Percentiles rank a stretch among this genome's conserved stretches.
phyloP scores from a whole-genome alignment of 352 stramenopile species.

The Phytopythium ostracodes region DNA sequence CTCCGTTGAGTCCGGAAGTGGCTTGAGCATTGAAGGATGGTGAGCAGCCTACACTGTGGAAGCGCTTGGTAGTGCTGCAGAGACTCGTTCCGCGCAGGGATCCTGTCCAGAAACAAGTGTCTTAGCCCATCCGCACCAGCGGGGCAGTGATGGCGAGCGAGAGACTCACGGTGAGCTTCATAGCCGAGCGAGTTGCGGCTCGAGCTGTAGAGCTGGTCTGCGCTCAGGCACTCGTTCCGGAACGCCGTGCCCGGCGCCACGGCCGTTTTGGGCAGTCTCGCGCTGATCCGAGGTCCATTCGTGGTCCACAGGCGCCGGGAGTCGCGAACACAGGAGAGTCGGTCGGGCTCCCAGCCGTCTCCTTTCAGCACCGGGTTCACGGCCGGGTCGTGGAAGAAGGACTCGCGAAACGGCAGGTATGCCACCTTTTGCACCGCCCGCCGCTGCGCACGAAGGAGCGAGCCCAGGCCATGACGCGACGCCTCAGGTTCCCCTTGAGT shows the following conservation, averaged over 20 bases:
- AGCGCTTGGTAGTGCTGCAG: constrained; percentile 62
- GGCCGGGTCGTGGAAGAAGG: constrained; percentile 54
- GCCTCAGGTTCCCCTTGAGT: neutral
- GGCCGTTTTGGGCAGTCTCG: constrained; percentile 44
- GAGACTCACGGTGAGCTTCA: constrained; percentile 49
- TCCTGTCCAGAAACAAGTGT: constrained; percentile 14
- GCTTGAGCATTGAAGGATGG: too few relatives aligned
- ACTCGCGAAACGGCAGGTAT: constrained; percentile 58
- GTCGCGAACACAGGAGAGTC: constrained; percentile 27
- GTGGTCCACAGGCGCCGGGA: constrained; percentile 50
- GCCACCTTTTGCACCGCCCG: constrained; percentile 2
- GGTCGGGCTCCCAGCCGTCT: constrained; percentile 29
- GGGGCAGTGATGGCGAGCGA: neutral
- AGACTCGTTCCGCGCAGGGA: constrained; percentile 66
- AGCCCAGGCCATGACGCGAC: too few relatives aligned
- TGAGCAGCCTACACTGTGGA: constrained; percentile 23
- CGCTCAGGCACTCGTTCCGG: constrained; percentile 49
- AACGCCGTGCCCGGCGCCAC: constrained; percentile 61
- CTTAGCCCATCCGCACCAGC: neutral
- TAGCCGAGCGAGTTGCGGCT: constrained; percentile 54
- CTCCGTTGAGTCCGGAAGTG: too few relatives aligned
- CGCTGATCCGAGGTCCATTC: constrained; percentile 38
- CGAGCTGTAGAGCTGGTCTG: constrained; percentile 68
- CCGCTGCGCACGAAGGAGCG: neutral
- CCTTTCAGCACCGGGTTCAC: constrained; percentile 45